phyloP scores from a whole-genome alignment of 2,329 filamentous ascomycete species.

The Talaromyces verruculosus region DNA sequence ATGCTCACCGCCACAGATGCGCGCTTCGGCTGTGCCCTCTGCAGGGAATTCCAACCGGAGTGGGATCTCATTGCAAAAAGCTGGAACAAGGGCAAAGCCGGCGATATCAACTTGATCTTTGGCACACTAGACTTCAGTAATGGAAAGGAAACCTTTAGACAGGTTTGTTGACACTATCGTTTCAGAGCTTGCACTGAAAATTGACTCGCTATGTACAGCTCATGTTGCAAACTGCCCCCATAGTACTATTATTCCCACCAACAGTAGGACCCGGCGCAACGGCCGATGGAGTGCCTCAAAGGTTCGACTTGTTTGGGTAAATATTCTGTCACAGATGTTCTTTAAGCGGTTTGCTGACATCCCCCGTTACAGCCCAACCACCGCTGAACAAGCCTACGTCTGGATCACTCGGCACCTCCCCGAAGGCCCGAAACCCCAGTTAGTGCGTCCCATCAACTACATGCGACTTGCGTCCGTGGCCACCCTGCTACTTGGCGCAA shows the following conservation, averaged over 20 bases:
- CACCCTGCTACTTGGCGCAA: slow-evolving; percentile 66
- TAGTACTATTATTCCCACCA: slow-evolving; percentile 83
- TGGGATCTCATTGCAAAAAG: slow-evolving; percentile 84
- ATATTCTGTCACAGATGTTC: slow-evolving; percentile 29
- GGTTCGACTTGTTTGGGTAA: slow-evolving; percentile 87
- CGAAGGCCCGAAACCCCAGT: slow-evolving; percentile 71
- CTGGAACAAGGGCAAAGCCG: slow-evolving; percentile 79
- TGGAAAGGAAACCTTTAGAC: slow-evolving; percentile 81
- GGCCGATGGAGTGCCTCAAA: slow-evolving; percentile 64
- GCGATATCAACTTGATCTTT: slow-evolving; percentile 63
- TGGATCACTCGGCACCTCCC: slow-evolving; percentile 80
- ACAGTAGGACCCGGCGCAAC: slow-evolving; percentile 78
- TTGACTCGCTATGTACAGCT: slow-evolving; percentile 57
- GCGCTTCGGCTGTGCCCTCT: slow-evolving; percentile 81
- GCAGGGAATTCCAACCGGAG: slow-evolving; percentile 88
- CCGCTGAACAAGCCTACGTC: slow-evolving; percentile 72
- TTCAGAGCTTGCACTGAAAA: slow-evolving; percentile 7
- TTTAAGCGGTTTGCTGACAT: slow-evolving; percentile 15
- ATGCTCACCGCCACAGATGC: slow-evolving; percentile 83
- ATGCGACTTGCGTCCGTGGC: slow-evolving; percentile 67
- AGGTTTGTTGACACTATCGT: slow-evolving; percentile 57
- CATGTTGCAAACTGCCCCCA: slow-evolving; percentile 88
- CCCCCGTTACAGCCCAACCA: slow-evolving; percentile 57
- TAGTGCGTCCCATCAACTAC: slow-evolving; percentile 87
- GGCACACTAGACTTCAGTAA: slow-evolving; percentile 84